Evolutionary conservation across 306 rosid genomes (phyloP).

Genomic region (Cucurbita maxima): DNA sequence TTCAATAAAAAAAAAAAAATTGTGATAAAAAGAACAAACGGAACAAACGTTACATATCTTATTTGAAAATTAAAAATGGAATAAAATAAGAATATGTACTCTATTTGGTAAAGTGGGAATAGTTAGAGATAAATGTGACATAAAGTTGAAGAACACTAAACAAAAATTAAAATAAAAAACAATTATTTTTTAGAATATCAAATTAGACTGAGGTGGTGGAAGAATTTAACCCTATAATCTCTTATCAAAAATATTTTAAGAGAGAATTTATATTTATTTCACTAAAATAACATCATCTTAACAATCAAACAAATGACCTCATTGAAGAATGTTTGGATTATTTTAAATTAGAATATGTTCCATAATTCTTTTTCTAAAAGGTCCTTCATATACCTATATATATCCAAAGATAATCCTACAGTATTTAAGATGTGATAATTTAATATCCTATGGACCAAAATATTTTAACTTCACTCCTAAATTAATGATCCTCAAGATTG

Average conservation of each 20-base stretch:
- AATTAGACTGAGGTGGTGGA: neutral
- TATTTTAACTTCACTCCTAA: neutral
- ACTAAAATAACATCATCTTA: neutral
- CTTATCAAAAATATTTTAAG: neutral
- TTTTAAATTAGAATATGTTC: neutral
- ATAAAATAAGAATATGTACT: neutral
- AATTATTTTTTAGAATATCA: neutral
- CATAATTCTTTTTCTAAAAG: neutral
- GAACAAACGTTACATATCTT: neutral
- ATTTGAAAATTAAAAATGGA: neutral
- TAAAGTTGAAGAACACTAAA: neutral
- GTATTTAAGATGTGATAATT: too few relatives aligned
- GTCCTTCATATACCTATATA: neutral
- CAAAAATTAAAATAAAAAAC: neutral
- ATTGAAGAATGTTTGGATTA: neutral
- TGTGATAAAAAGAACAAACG: neutral
- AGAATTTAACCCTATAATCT: neutral
- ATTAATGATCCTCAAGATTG: neutral
- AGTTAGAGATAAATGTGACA: neutral
- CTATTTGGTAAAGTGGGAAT: neutral
- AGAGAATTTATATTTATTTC: neutral
- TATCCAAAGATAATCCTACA: neutral
- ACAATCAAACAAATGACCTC: neutral
- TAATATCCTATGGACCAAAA: neutral
- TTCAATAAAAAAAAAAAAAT: neutral